phyloP scores from a whole-genome alignment of 1,284 basidiomycete species.

The Hypsizygus ulmarius region DNA sequence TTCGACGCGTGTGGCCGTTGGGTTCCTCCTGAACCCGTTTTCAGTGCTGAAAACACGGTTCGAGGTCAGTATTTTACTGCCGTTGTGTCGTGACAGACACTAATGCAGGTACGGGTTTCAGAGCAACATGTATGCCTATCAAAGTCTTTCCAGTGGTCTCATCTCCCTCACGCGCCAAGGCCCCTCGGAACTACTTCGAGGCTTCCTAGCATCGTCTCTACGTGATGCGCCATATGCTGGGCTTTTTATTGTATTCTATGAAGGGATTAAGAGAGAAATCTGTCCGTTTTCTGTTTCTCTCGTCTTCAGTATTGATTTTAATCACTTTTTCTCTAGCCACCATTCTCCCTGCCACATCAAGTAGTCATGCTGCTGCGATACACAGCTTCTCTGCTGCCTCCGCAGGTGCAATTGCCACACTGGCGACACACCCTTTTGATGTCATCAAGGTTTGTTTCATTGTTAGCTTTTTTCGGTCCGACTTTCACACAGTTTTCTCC shows the following conservation, averaged over 20 bases:
- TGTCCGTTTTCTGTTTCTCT: slow-evolving; percentile 39
- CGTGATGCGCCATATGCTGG: slow-evolving; percentile 97
- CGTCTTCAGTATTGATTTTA: not conserved
- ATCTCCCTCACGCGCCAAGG: slow-evolving; percentile 67
- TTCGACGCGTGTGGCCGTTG: slow-evolving; percentile 80
- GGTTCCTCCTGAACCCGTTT: slow-evolving; percentile 89
- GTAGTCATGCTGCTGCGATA: slow-evolving; percentile 35
- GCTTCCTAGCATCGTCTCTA: slow-evolving; percentile 86
- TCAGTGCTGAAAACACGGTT: slow-evolving; percentile 94
- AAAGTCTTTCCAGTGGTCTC: slow-evolving; percentile 62
- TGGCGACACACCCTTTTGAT: slow-evolving; percentile 87
- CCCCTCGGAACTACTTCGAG: slow-evolving; percentile 81
- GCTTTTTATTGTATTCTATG: slow-evolving; percentile 90
- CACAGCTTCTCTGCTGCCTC: slow-evolving; percentile 67
- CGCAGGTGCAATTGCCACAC: slow-evolving; percentile 79
- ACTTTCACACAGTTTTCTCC: not conserved
- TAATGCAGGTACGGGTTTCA: slow-evolving; percentile 27
- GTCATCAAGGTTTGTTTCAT: slow-evolving; percentile 70
- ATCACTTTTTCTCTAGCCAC: slow-evolving; percentile 10
- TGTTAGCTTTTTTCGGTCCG: not conserved
- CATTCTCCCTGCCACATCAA: slow-evolving; percentile 14
- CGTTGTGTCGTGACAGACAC: slow-evolving; percentile 1
- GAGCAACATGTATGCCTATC: slow-evolving; percentile 81
- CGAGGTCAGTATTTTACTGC: slow-evolving; percentile 58
- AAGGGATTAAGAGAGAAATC: slow-evolving; percentile 73